Conservation (phyloP, 2,329 filamentous ascomycete species). For the Aquanectria penicillioides region DNA sequence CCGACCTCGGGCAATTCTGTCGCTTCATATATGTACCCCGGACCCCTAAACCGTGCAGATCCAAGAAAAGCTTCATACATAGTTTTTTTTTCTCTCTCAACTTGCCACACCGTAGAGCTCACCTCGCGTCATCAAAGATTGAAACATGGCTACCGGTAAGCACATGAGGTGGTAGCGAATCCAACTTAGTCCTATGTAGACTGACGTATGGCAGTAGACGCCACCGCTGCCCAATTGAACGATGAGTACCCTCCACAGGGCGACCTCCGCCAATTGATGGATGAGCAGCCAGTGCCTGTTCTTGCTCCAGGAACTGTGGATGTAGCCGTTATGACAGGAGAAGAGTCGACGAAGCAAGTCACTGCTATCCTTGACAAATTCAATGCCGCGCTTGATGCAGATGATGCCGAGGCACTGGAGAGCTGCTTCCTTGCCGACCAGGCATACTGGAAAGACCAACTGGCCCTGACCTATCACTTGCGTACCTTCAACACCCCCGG, state of each 20-base stretch:
- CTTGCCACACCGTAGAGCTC: neutral
- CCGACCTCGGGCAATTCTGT: neutral
- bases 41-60: neutral
- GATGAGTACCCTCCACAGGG: conserved; percentile 10
- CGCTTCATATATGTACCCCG: conserved; percentile 10
- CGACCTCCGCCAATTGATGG: conserved; percentile 15
- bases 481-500: conserved; percentile 17
- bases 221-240: neutral
- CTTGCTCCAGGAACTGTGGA: neutral
- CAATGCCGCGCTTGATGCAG: neutral
- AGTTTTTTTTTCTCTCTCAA: neutral
- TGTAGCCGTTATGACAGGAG: neutral
- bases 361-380: neutral
- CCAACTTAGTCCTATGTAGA: neutral
- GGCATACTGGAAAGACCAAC: conserved; percentile 28
- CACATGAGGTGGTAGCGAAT: neutral
- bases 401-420: neutral
- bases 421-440: conserved; percentile 21
- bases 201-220: neutral
- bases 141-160: conserved; percentile 15
- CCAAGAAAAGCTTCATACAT: neutral
- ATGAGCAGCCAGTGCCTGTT: conserved; percentile 9
- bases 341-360: neutral
- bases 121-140: neutral
- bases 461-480: conserved; percentile 29